Evolutionary conservation across 2,329 filamentous ascomycete species (phyloP).

Genomic region (Aspergillus alliaceus): DNA sequence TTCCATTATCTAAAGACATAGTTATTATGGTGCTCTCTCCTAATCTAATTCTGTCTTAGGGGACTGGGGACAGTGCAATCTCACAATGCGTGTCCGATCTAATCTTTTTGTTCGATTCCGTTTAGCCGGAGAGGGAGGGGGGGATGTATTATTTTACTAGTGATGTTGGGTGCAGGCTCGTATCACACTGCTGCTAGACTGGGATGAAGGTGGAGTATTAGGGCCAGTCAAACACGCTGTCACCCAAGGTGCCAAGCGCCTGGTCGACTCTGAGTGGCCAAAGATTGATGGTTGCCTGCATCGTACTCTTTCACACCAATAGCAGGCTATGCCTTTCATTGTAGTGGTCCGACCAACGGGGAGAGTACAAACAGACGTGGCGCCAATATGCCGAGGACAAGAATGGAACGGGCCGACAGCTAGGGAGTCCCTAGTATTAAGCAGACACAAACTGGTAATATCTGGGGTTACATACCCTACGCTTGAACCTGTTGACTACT

Average conservation of each 20-base stretch:
- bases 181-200: neutral
- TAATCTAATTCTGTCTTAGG: neutral
- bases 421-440: neutral
- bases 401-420: neutral
- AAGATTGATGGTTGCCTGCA: neutral
- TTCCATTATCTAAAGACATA: neutral
- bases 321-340: neutral
- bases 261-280: neutral
- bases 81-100: neutral
- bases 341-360: neutral
- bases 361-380: neutral
- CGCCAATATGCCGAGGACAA: too few species aligned
- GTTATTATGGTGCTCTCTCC: too few species aligned
- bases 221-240: neutral
- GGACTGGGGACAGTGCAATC: neutral
- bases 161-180: too few species aligned
- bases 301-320: too few species aligned
- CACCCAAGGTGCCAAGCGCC: neutral
- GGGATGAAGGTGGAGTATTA: neutral
- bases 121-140: neutral
- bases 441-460: neutral
- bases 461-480: neutral
- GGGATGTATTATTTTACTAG: too few species aligned
- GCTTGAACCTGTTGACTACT: neutral
- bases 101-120: neutral